A percentile compares a stretch with the other conserved stretches of the same genome.
phyloP scores from a whole-genome alignment of 192 early-diverging fungal species.

The Backusella tuberculispora region DNA sequence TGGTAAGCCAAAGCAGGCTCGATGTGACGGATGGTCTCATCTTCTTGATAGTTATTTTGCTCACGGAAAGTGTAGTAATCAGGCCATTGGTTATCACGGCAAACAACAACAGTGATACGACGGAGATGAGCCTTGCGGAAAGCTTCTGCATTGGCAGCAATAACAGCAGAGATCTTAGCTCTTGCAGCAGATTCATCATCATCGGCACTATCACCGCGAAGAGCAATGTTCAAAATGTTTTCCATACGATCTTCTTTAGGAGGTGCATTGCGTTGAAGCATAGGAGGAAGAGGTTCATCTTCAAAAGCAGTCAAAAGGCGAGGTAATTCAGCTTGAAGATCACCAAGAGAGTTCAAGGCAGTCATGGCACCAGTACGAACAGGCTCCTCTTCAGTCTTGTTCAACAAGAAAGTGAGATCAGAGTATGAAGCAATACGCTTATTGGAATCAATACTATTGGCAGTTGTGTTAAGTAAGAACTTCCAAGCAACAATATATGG shows the following conservation, averaged over 20 bases:
- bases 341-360: constrained; percentile 68
- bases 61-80: constrained; percentile 98
- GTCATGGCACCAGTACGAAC: constrained; percentile 88
- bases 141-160: constrained; percentile 58
- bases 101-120: constrained; percentile 89
- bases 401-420: constrained; percentile 79
- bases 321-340: constrained; percentile 67
- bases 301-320: constrained; percentile 65
- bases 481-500: constrained; percentile 80
- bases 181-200: constrained; percentile 71
- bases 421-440: constrained; percentile 80
- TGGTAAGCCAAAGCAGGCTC: constrained; percentile 99
- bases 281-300: constrained; percentile 38
- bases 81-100: constrained; percentile 81
- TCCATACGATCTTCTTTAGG: constrained; percentile 51
- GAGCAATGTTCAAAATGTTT: constrained; percentile 87
- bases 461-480: constrained; percentile 63
- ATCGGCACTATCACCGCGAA: constrained; percentile 66
- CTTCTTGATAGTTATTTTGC: constrained; percentile 80
- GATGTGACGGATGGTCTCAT: constrained; percentile 95
- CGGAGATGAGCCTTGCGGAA: constrained; percentile 81
- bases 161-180: constrained; percentile 63
- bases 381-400: constrained; percentile 71
- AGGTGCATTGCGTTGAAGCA: constrained; percentile 22
- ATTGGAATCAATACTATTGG: constrained; percentile 48